Base-by-base conservation (phyloP, 345 rosid genomes). In the Rhodomyrtus tomentosa region DNA sequence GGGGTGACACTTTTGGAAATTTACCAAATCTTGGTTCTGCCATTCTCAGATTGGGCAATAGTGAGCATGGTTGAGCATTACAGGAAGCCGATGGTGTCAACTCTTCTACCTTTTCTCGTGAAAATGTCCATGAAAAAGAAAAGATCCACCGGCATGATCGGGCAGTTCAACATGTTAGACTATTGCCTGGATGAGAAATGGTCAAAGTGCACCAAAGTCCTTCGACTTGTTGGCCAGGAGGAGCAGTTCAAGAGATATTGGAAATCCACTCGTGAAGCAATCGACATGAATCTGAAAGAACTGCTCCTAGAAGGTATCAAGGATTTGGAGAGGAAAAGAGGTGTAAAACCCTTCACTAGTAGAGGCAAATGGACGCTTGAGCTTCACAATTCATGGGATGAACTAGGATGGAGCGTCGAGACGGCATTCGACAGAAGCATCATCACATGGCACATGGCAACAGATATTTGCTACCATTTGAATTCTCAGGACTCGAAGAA, bases 121-220 rank as follows among this genome's bases (percentile, higher is more conserved):
- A 84, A 74, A 36, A 50, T 32, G 32, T 84, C 82, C 62, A 3
- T 74, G 13, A 40, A 36, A 51, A 84, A 54, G 85, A 74, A 59
- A 36, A n/a, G 82, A 25, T 73, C 59, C 50, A 40, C 83, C 1
- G 73, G 20, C 22, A 22, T 22, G 49, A 53, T 76, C 32, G 73
- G 82, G 53, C 86, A 84, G 82, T 84, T 84, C 68, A 84, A 84
- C 27, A 38, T 84, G 86, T 22, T 79, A 54, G 82, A 84, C 74
- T 84, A 54, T 45, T 27, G 82, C 52, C 86, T 53, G 82, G 53
- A 55, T 29, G 42, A 55, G 29, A 38, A 84, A 45, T 76, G 86
- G 86, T 27, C 52, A 20, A 50, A 49, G 76, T 36, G 36, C 32
- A 27, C 36, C 40, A 74, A 79, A 54, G 45, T 80, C 51, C 82